Conservation (phyloP, 768 basidiomycete species). For the Tubosaeta brunneosetosa region DNA sequence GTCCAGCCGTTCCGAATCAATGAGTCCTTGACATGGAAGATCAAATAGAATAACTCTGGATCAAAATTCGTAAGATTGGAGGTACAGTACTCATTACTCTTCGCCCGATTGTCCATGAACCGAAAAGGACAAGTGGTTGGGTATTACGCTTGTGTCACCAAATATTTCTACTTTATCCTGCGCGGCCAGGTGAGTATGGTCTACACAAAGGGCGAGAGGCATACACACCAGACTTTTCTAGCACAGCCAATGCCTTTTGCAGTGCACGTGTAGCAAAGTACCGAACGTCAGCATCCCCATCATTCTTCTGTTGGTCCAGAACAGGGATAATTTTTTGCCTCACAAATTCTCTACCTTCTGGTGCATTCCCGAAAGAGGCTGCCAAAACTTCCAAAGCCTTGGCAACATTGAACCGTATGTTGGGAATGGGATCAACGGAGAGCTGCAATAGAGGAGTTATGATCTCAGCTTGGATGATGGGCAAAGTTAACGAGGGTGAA, state of each 20-base stretch:
- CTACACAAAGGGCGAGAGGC: background rate
- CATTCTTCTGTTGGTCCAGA: slow-evolving; percentile 81
- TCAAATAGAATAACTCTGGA: background rate
- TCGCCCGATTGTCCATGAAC: slow-evolving; percentile 17
- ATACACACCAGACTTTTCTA: slow-evolving; percentile 37
- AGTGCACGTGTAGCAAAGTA: slow-evolving; percentile 86
- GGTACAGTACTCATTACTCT: slow-evolving; percentile 32
- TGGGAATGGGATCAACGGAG: slow-evolving; percentile 89
- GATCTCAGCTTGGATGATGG: slow-evolving; percentile 80
- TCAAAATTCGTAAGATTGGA: slow-evolving; percentile 26
- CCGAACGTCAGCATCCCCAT: slow-evolving; percentile 92
- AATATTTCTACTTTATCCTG: slow-evolving; percentile 22
- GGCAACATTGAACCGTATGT: slow-evolving; percentile 98
- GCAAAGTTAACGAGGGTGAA: slow-evolving; percentile 78
- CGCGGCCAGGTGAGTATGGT: background rate
- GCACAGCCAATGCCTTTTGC: slow-evolving; percentile 44
- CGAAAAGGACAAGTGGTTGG: slow-evolving; percentile 22
- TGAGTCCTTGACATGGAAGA: no score
- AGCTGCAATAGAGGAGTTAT: slow-evolving; percentile 80
- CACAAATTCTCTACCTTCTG: slow-evolving; percentile 73
- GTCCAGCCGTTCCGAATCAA: no score
- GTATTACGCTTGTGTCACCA: slow-evolving; percentile 28
- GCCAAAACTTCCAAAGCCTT: slow-evolving; percentile 92
- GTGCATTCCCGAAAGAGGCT: slow-evolving; percentile 52
- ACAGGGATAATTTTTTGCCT: slow-evolving; percentile 73